Evolutionary conservation across 2,329 filamentous ascomycete species (phyloP).

Genomic region (Pyrenochaeta sp.): DNA sequence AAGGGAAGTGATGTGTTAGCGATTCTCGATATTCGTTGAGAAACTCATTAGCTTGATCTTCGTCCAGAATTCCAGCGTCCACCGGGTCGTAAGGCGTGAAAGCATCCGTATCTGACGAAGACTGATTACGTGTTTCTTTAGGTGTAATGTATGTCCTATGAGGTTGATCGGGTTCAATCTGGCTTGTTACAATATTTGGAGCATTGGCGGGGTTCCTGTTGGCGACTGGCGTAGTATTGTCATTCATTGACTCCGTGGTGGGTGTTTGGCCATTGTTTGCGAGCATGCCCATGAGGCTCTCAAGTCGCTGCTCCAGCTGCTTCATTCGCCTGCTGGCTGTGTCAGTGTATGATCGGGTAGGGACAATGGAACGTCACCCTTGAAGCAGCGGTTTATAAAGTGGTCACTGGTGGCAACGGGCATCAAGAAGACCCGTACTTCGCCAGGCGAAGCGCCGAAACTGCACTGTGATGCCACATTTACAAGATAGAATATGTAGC

Average conservation of each 20-base stretch:
- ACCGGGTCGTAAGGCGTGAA: slow-evolving; percentile 1
- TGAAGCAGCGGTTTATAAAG: neutral
- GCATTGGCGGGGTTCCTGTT: neutral
- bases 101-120: neutral
- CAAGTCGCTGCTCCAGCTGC: slow-evolving; percentile 34
- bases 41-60: neutral
- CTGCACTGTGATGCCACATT: no score
- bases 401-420: neutral
- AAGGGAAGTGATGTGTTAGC: neutral
- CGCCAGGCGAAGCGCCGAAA: no score
- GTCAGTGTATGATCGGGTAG: neutral
- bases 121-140: neutral
- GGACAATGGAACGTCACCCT: no score
- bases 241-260: neutral
- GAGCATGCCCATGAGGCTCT: slow-evolving; percentile 30
- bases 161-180: neutral
- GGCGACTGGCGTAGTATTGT: neutral
- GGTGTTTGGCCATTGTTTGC: slow-evolving; percentile 7
- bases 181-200: neutral
- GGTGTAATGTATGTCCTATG: neutral
- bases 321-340: slow-evolving; percentile 10
- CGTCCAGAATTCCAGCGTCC: neutral
- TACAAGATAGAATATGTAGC: no score
- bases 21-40: neutral
- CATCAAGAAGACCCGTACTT: no score